phyloP scores from a whole-genome alignment of 352 stramenopile genomes.

The Blastocystis hominis region DNA sequence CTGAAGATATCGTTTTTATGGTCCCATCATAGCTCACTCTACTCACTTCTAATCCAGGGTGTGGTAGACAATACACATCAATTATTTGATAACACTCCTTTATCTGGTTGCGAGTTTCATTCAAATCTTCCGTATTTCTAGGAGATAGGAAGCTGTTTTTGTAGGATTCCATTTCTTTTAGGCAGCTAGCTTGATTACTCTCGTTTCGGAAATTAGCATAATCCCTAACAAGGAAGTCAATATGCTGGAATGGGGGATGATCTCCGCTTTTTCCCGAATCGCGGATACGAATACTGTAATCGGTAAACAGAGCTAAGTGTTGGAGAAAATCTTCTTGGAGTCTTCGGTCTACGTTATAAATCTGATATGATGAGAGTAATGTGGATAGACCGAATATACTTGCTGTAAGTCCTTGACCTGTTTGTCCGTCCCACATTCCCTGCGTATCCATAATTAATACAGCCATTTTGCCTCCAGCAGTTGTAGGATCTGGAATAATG shows the following conservation, averaged over 20 bases:
- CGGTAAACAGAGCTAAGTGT: conserved; percentile 94
- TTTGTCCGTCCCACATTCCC: neutral
- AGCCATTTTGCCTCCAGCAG: neutral
- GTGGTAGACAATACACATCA: too few species aligned
- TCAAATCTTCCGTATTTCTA: conserved; percentile 81
- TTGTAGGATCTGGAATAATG: too few species aligned
- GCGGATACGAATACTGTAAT: conserved; percentile 64
- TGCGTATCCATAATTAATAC: neutral
- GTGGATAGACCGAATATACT: conserved; percentile 96
- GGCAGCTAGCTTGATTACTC: neutral
- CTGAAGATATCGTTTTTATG: too few species aligned
- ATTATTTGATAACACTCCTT: conserved; percentile 86
- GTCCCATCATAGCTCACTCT: conserved; percentile 93
- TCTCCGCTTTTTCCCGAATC: conserved; percentile 60
- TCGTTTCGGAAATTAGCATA: conserved; percentile 66
- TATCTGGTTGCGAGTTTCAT: conserved; percentile 89
- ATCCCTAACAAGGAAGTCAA: conserved; percentile 96
- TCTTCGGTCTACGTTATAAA: conserved; percentile 99
- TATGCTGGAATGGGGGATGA: conserved; percentile 87
- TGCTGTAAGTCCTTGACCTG: conserved; percentile 83
- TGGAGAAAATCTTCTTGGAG: conserved; percentile 98
- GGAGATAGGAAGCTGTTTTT: conserved; percentile 82
- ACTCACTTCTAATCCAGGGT: conserved; percentile 87
- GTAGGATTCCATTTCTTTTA: conserved; percentile 83
- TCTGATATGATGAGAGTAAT: conserved; percentile 84